These are phyloP conservation scores for Cyclostephanos tholiformis DNA, from an alignment of 108 stramenopile species.

Conservation along the genomic window DNA sequence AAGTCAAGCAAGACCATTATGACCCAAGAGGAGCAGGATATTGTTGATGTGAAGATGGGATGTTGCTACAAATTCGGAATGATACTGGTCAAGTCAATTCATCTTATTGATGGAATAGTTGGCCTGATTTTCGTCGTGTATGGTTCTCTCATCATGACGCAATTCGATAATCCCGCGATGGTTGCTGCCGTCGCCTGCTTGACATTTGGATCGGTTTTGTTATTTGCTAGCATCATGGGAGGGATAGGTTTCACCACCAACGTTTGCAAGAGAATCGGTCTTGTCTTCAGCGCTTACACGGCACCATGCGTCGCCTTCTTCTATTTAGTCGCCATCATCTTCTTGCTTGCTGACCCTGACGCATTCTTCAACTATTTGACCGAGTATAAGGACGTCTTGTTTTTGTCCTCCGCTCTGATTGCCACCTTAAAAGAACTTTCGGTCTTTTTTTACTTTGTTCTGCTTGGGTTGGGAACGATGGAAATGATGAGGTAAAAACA, in stretches of 20 bases:
- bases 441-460: constrained; percentile 21
- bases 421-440: constrained; percentile 19
- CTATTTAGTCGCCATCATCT: constrained; percentile 32
- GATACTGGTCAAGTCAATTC: constrained; percentile 31
- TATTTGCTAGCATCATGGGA: constrained; percentile 31
- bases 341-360: constrained; percentile 8
- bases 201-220: constrained; percentile 23
- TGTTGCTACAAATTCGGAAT: constrained; percentile 26
- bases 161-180: constrained; percentile 30
- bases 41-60: constrained; percentile 32
- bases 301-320: constrained; percentile 34
- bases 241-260: constrained; percentile 30
- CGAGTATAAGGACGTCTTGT: constrained; percentile 27
- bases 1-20: constrained; percentile 8
- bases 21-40: constrained; percentile 30
- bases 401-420: constrained; percentile 23
- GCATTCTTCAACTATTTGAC: constrained; percentile 29
- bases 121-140: constrained; percentile 24
- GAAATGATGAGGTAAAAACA: constrained; percentile 29
- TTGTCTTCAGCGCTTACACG: constrained; percentile 17
- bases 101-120: constrained; percentile 31
- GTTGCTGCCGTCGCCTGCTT: constrained; percentile 20
- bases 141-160: constrained; percentile 25
- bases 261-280: constrained; percentile 28
- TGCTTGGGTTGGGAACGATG: constrained; percentile 18